phyloP scores from a whole-genome alignment of 2,329 filamentous ascomycete species.

The Aurifilum marmelostoma region DNA sequence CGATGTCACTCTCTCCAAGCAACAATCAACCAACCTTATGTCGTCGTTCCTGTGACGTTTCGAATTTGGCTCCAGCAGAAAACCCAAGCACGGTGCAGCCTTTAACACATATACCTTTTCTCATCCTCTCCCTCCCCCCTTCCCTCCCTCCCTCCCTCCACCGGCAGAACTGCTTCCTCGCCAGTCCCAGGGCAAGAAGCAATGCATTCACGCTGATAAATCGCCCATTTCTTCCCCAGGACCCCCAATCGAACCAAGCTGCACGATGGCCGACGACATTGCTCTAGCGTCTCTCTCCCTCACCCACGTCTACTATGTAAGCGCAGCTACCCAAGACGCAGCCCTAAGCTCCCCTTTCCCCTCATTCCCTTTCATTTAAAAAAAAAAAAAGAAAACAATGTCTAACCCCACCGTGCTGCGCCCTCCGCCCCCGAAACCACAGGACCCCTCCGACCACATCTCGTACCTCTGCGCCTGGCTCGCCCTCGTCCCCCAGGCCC shows the following conservation, averaged over 20 bases:
- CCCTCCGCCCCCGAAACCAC: too few relatives aligned
- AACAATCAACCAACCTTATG: neutral
- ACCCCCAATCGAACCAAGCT: neutral
- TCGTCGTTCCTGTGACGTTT: slow-evolving; percentile 1
- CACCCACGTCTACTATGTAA: slow-evolving; percentile 94
- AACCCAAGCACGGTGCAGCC: neutral
- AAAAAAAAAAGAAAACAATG: neutral
- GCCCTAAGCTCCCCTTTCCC: neutral
- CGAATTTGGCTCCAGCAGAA: neutral
- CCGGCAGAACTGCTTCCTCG: slow-evolving; percentile 9
- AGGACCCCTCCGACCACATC: slow-evolving; percentile 84
- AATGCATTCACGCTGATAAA: slow-evolving; percentile 2
- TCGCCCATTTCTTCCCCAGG: neutral
- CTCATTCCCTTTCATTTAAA: neutral
- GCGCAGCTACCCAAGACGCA: slow-evolving; percentile 40
- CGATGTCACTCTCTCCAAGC: neutral
- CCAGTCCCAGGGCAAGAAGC: slow-evolving; percentile 22
- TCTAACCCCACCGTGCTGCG: slow-evolving; percentile 3
- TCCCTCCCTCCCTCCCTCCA: neutral
- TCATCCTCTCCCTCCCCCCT: neutral
- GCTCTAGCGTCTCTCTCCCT: slow-evolving; percentile 87
- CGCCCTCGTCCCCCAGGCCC: slow-evolving; percentile 87
- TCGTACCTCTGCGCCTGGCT: slow-evolving; percentile 93
- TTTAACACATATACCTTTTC: neutral
- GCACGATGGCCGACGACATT: slow-evolving; percentile 45